These are phyloP conservation scores for Fraxinus americana DNA, from an alignment of 257 asterid species.

Conservation along the genomic window DNA sequence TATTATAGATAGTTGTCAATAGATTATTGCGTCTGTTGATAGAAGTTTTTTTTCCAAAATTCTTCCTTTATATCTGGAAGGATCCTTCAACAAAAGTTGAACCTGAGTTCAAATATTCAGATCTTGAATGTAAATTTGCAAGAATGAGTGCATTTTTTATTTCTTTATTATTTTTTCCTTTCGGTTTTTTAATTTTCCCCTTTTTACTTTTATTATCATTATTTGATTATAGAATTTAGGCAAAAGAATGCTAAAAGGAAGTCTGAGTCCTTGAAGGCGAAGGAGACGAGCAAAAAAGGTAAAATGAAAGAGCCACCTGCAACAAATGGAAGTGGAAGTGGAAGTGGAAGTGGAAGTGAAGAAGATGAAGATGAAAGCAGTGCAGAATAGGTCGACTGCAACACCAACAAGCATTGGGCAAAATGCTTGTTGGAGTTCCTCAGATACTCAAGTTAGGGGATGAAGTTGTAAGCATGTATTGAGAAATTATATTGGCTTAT, in stretches of 20 bases:
- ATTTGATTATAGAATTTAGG: conserved; percentile 57
- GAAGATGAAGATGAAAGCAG: conserved; percentile 38
- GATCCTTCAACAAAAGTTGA: neutral
- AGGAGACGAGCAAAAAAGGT: conserved; percentile 39
- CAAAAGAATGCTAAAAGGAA: conserved; percentile 63
- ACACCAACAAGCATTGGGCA: neutral
- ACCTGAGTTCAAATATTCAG: neutral
- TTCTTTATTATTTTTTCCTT: neutral
- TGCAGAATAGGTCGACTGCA: neutral
- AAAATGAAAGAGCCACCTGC: conserved; percentile 50
- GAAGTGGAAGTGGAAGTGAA: conserved; percentile 30
- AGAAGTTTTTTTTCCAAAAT: neutral
- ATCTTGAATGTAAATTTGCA: neutral
- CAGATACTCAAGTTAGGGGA: neutral
- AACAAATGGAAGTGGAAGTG: conserved; percentile 29
- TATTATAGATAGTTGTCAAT: neutral
- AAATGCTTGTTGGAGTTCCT: neutral
- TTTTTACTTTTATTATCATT: neutral
- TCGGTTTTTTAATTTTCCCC: neutral
- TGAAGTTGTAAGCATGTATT: neutral
- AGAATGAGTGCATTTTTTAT: neutral
- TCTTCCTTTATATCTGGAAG: conserved; percentile 9
- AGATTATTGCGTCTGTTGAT: neutral
- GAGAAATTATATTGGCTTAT: neutral
- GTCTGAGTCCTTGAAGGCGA: conserved; percentile 42